Evolutionary conservation across 2,329 filamentous ascomycete species (phyloP), one percentile per base, ranked within the genome.

Genomic region (Pestalotiopsis sp.): DNA sequence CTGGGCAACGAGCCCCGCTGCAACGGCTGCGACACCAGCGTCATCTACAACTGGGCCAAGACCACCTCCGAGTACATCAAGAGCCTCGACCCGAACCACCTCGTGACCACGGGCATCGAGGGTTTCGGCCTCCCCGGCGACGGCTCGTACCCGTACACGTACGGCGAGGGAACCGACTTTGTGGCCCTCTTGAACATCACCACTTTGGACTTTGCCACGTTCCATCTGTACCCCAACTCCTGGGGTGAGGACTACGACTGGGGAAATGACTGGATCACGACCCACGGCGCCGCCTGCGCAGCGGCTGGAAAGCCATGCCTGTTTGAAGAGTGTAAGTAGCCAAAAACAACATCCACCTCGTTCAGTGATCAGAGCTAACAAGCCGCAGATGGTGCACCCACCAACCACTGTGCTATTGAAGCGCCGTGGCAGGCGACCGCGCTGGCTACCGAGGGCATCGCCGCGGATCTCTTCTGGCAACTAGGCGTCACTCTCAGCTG

Each of bases 101-200:
- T 92, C 84, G 88, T 92, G 36, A 86, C 86, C 0, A 82, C 90
- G 3, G 90, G 90, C 27, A 90, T 91, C 73, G 90, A 83, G 69
- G 82, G 82, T 7, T 82, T 85, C 70, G 82, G 81, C 2, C 77
- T 83, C 23, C 79, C 80, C 2, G 84, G 85, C 2, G 87, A 88
- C 65, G 83, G 81, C 13, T 81, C 80, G 64, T 88, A 87, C 68
- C 86, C 86, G 1, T 88, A 88, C 76, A 75, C 77, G n/a, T 83
- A 80, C 66, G 75, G 74, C 66, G 86, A 88, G 72, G 87, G 87
- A 14, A 73, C 83, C 17, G 84, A 89, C 75, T 90, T 86, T 72
- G 82, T 81, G 25, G 80, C 80, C 71, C 87, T 88, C 71, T 77
- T 88, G 6, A 80, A 75, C 17, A 83, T 88, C 59, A 71, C 80